These are phyloP conservation scores for Amphichorda felina DNA, from an alignment of 2,329 filamentous ascomycete genomes.

Conservation along the genomic window DNA sequence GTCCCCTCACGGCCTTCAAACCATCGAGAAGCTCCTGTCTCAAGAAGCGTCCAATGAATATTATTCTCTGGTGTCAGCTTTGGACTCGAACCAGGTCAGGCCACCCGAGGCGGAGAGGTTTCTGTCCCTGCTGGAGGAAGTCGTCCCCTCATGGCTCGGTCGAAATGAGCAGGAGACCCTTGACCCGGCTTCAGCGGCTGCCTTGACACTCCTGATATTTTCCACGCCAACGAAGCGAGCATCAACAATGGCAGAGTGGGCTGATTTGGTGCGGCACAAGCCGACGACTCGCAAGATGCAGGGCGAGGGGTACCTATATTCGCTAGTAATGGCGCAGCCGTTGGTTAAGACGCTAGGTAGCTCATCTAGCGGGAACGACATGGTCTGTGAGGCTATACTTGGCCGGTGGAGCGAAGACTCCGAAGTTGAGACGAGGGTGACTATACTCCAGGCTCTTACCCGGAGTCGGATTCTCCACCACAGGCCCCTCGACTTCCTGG, in stretches of 20 bases:
- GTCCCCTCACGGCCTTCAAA: neutral
- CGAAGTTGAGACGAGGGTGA: conserved; percentile 38
- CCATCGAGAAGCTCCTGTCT: conserved; percentile 9
- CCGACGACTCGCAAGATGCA: conserved; percentile 20
- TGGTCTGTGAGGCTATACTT: conserved; percentile 32
- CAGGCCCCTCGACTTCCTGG: conserved; percentile 27
- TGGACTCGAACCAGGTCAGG: conserved; percentile 6
- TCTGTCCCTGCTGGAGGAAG: conserved; percentile 13
- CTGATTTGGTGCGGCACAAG: conserved; percentile 23
- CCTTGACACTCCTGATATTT: conserved; percentile 35
- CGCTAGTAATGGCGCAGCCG: conserved; percentile 37
- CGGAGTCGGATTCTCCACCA: conserved; percentile 31
- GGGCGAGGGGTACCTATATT: conserved; percentile 39
- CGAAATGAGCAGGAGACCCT: conserved; percentile 38
- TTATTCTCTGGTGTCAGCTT: conserved; percentile 8
- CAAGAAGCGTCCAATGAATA: conserved; percentile 9
- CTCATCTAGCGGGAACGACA: conserved; percentile 10
- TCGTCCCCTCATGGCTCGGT: conserved; percentile 33
- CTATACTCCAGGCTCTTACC: conserved; percentile 42
- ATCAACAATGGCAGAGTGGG: conserved; percentile 33
- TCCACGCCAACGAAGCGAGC: conserved; percentile 21
- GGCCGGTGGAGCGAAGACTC: conserved; percentile 39
- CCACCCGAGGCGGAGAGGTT: conserved; percentile 9
- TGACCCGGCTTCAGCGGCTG: conserved; percentile 35
- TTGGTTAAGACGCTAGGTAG: conserved; percentile 14